Evolutionary conservation across 2,329 filamentous ascomycete species (phyloP).

Genomic region (Epichloe amarillans): DNA sequence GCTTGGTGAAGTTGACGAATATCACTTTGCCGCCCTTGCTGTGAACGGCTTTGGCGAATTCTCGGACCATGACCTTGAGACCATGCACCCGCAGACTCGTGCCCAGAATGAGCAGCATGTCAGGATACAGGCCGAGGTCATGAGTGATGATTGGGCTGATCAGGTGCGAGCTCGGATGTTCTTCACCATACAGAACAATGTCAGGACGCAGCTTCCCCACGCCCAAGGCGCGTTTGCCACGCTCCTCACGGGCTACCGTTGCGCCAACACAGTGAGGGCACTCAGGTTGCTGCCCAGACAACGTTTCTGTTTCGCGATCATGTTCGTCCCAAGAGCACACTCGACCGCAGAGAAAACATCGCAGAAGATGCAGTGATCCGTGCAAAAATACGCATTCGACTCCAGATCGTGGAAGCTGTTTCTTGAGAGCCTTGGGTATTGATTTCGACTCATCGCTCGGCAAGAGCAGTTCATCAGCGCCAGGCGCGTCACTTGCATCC

Average conservation of each 20-base stretch:
- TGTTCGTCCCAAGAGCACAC: constrained; percentile 47
- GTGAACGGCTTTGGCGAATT: constrained; percentile 60
- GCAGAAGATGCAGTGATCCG: constrained; percentile 50
- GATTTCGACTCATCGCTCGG: constrained; percentile 10
- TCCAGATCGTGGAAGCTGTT: constrained; percentile 24
- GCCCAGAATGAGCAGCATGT: constrained; percentile 56
- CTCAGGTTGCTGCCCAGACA: constrained; percentile 51
- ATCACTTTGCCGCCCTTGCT: constrained; percentile 54
- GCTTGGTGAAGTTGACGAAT: constrained; percentile 62
- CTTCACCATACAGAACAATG: constrained; percentile 62
- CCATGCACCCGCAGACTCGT: constrained; percentile 61
- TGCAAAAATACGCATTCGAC: constrained; percentile 59
- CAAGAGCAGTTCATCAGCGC: constrained; percentile 9
- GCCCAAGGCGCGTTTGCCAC: constrained; percentile 52
- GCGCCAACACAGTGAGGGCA: constrained; percentile 53
- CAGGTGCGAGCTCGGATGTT: constrained; percentile 54
- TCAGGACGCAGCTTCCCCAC: constrained; percentile 57
- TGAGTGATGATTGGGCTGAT: constrained; percentile 57
- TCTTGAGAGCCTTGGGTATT: constrained; percentile 7
- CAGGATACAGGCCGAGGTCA: constrained; percentile 50
- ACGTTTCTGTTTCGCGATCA: constrained; percentile 39
- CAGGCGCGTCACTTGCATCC: constrained; percentile 5
- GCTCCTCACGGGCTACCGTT: constrained; percentile 47
- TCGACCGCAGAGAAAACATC: constrained; percentile 49
- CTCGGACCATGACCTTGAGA: constrained; percentile 54